Conservation (phyloP, 371 early-diverging fungal species). For the Syncephalastrum contaminatum region DNA sequence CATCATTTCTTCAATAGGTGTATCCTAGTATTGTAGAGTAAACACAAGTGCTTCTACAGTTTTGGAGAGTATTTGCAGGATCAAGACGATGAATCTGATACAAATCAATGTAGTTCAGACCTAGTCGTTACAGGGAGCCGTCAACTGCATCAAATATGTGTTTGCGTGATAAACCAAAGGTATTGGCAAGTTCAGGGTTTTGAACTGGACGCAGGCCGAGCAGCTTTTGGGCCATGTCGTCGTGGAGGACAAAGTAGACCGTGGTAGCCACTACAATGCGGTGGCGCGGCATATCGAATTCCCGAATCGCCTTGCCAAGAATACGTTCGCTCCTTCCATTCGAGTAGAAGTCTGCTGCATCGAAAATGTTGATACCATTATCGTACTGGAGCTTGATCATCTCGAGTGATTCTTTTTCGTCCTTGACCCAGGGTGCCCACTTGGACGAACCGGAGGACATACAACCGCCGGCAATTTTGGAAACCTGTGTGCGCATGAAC, state of each 20-base stretch:
- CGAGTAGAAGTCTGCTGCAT: conserved; percentile 37
- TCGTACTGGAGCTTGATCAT: conserved; percentile 44
- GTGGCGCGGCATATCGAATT: conserved; percentile 40
- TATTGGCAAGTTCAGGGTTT: conserved; percentile 18
- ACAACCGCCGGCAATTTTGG: conserved; percentile 39
- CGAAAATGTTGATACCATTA: conserved; percentile 49
- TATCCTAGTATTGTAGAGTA: conserved; percentile 6
- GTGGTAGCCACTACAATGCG: conserved; percentile 47
- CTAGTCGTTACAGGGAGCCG: conserved; percentile 47
- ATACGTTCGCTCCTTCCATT: conserved; percentile 44
- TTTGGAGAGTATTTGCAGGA: conserved; percentile 13
- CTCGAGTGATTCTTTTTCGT: conserved; percentile 30
- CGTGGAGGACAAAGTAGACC: conserved; percentile 21
- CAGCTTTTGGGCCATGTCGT: conserved; percentile 3
- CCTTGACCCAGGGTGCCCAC: conserved; percentile 26
- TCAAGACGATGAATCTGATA: conserved; percentile 52
- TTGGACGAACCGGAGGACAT: conserved; percentile 36
- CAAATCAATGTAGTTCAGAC: conserved; percentile 60
- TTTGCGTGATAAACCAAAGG: conserved; percentile 45
- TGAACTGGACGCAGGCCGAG: not conserved
- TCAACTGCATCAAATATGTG: conserved; percentile 51
- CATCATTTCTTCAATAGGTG: conserved; percentile 51
- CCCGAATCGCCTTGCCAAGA: conserved; percentile 40
- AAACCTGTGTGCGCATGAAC: too few species aligned
- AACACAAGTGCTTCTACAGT: not conserved